Percentiles rank a stretch among this genome's conserved stretches.
These are phyloP conservation scores for Colletotrichum horii DNA, from an alignment of 2,329 filamentous ascomycete species.

Conservation along the genomic window DNA sequence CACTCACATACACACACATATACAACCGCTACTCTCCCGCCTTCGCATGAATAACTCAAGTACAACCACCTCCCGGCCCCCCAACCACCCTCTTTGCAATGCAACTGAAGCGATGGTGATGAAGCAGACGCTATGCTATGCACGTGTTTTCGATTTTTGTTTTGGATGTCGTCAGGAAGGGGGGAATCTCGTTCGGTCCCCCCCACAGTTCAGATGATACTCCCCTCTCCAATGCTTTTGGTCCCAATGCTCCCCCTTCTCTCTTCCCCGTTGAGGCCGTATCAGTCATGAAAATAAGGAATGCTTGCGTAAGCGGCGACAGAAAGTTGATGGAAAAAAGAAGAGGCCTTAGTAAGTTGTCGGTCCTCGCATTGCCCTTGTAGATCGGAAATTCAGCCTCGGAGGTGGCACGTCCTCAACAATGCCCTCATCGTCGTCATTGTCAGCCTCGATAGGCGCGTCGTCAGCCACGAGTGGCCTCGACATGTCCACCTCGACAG, in stretches of 20 bases:
- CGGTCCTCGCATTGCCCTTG: conserved; percentile 38
- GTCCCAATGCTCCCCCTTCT: background rate
- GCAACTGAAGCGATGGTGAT: conserved; percentile 5
- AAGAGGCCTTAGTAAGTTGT: background rate
- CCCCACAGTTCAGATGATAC: background rate
- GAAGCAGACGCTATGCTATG: conserved; percentile 23
- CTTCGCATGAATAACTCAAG: background rate
- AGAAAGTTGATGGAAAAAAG: background rate
- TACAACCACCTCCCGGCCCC: background rate
- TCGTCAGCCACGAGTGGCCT: conserved; percentile 17
- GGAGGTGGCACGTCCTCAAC: conserved; percentile 40
- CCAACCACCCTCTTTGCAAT: background rate
- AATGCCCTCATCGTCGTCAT: conserved; percentile 50
- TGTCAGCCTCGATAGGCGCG: conserved; percentile 32
- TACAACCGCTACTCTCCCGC: background rate
- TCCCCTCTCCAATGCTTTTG: background rate
- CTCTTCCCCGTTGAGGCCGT: conserved; percentile 10
- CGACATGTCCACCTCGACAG: conserved; percentile 8
- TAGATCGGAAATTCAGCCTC: conserved; percentile 47
- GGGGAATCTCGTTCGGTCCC: background rate
- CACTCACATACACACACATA: background rate
- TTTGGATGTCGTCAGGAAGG: background rate
- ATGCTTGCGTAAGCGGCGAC: background rate
- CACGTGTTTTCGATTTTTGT: conserved; percentile 3
- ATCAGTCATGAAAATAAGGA: conserved; percentile 7